Percentiles rank a stretch among this genome's conserved stretches.
These are phyloP conservation scores for Conringia planisiliqua DNA, from an alignment of 345 rosid genomes.

Conservation along the genomic window DNA sequence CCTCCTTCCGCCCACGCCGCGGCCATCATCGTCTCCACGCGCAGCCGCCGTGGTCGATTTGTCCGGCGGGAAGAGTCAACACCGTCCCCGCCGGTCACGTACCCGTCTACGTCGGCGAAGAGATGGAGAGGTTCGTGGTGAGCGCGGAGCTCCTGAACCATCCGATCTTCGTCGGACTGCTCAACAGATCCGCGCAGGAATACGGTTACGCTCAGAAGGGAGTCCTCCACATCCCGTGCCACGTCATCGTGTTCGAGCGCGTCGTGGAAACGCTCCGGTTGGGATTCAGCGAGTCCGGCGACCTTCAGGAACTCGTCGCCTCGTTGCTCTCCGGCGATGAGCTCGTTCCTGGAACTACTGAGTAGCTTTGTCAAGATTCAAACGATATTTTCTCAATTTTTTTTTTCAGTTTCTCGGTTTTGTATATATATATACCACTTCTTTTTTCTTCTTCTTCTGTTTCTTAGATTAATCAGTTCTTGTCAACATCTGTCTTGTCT, in stretches of 20 bases:
- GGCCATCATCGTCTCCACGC: constrained; percentile 23
- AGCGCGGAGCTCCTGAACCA: constrained; percentile 85
- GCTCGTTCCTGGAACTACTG: constrained; percentile 23
- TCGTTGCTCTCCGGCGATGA: constrained; percentile 37
- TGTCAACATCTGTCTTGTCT: not conserved
- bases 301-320: constrained; percentile 5
- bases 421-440: constrained; percentile 14
- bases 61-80: constrained; percentile 27
- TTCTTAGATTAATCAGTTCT: not conserved
- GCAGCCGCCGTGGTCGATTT: constrained; percentile 24
- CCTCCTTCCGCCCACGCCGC: constrained; percentile 18
- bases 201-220: constrained; percentile 97
- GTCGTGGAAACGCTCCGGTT: constrained; percentile 75
- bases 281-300: constrained; percentile 22
- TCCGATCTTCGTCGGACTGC: constrained; percentile 65
- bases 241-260: constrained; percentile 76
- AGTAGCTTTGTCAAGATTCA: constrained; percentile 14
- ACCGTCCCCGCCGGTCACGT: constrained; percentile 81
- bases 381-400: not conserved
- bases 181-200: constrained; percentile 82
- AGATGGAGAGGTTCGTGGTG: constrained; percentile 88
- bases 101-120: constrained; percentile 92
- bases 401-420: not conserved
- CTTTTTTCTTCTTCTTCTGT: not conserved
- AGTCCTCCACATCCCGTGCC: constrained; percentile 89